Conservation (phyloP, 2,329 filamentous ascomycete genomes). For the Orbilia brochopaga region DNA sequence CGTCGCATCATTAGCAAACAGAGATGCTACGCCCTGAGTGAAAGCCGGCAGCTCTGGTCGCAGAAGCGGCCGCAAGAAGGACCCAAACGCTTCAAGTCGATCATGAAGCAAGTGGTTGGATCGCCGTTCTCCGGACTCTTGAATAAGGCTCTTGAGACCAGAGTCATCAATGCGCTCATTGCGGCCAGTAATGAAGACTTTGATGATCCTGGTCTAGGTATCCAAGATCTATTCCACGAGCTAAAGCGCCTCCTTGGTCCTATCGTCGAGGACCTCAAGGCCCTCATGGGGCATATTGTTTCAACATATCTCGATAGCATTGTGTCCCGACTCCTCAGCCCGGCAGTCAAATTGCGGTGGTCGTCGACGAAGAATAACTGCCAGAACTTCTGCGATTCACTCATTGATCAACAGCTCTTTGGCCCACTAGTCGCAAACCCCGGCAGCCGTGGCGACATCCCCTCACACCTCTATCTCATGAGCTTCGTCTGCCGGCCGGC, state of each 20-base stretch:
- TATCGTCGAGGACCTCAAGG: slow-evolving; percentile 53
- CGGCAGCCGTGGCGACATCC: background rate
- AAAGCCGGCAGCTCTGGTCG: slow-evolving; percentile 42
- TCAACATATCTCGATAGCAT: slow-evolving; percentile 57
- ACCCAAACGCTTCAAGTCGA: slow-evolving; percentile 57
- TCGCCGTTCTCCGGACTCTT: slow-evolving; percentile 57
- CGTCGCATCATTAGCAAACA: background rate
- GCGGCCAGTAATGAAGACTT: slow-evolving; percentile 53
- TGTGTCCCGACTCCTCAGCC: slow-evolving; percentile 54
- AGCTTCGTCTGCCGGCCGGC: slow-evolving; percentile 58
- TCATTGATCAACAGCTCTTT: slow-evolving; percentile 57
- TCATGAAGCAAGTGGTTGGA: slow-evolving; percentile 60
- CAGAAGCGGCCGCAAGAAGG: background rate
- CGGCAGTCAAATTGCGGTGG: slow-evolving; percentile 56
- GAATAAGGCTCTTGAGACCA: slow-evolving; percentile 41
- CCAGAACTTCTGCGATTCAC: slow-evolving; percentile 58
- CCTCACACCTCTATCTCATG: slow-evolving; percentile 57
- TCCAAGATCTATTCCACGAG: background rate
- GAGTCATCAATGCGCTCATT: slow-evolving; percentile 56
- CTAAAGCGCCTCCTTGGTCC: slow-evolving; percentile 22
- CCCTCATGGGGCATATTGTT: slow-evolving; percentile 53
- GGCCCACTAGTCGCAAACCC: slow-evolving; percentile 54
- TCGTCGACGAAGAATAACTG: slow-evolving; percentile 57
- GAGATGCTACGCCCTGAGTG: slow-evolving; percentile 8
- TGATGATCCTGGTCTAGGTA: slow-evolving; percentile 24